These are phyloP conservation scores for Datura wrightii DNA, from an alignment of 257 asterid genomes.

Conservation along the genomic window DNA sequence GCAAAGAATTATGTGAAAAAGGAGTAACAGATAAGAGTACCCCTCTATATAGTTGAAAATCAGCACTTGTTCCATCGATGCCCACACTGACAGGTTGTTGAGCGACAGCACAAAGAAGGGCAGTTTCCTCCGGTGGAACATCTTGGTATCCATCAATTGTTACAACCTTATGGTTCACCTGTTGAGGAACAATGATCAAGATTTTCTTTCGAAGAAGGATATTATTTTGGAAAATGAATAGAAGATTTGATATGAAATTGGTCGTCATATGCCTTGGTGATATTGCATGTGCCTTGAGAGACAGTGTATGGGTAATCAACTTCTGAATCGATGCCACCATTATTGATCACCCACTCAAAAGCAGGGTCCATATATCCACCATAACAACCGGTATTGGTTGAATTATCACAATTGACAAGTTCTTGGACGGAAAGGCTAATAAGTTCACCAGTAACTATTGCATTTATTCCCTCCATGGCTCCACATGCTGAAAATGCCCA, in stretches of 20 bases:
- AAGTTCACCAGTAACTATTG: constrained; percentile 46
- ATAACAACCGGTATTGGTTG: constrained; percentile 39
- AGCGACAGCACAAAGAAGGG: constrained; percentile 47
- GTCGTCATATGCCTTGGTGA: constrained; percentile 38
- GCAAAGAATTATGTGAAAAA: neutral
- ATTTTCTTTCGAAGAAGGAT: constrained; percentile 9
- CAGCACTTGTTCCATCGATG: constrained; percentile 39
- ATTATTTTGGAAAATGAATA: constrained; percentile 2
- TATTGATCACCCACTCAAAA: constrained; percentile 45
- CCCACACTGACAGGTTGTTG: constrained; percentile 50
- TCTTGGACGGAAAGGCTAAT: constrained; percentile 45
- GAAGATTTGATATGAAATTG: constrained; percentile 4
- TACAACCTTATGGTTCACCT: constrained; percentile 39
- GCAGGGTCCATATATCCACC: constrained; percentile 50
- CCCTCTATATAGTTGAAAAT: constrained; percentile 48
- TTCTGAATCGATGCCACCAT: constrained; percentile 45
- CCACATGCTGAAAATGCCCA: constrained; percentile 54
- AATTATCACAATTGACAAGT: constrained; percentile 37
- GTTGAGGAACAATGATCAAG: neutral
- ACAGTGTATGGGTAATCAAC: constrained; percentile 42
- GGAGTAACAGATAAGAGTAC: constrained; percentile 32
- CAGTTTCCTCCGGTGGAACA: constrained; percentile 40
- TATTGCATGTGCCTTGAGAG: constrained; percentile 38
- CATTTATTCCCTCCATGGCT: constrained; percentile 45
- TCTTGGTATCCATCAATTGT: constrained; percentile 45